These are phyloP conservation scores for Pythium aristosporum DNA, from an alignment of 352 stramenopile genomes.

Conservation along the genomic window DNA sequence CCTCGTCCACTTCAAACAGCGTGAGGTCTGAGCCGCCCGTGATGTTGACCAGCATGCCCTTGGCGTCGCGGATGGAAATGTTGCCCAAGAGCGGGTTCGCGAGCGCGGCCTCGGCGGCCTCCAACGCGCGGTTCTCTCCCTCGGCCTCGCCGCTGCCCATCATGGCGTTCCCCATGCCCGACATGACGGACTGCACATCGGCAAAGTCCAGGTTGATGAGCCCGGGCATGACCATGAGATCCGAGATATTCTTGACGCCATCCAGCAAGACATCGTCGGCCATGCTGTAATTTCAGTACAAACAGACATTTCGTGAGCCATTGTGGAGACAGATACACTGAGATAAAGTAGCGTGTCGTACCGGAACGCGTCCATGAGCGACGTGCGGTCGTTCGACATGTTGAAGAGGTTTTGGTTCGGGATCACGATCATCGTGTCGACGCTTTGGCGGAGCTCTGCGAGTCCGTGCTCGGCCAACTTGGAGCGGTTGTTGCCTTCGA, in stretches of 20 bases:
- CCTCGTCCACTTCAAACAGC: conserved; percentile 91
- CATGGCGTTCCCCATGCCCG: conserved; percentile 87
- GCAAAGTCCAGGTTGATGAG: conserved; percentile 89
- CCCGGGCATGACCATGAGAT: conserved; percentile 87
- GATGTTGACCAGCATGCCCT: conserved; percentile 96
- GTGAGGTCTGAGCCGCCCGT: conserved; percentile 92
- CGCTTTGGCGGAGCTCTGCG: conserved; percentile 74
- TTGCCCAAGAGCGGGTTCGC: conserved; percentile 87
- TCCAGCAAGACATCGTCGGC: conserved; percentile 84
- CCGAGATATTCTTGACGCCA: conserved; percentile 88
- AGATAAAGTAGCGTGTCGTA: conserved; percentile 16
- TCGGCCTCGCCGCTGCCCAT: conserved; percentile 91
- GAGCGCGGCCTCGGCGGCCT: conserved; percentile 82
- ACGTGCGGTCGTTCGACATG: conserved; percentile 86
- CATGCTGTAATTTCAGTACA: conserved; percentile 37
- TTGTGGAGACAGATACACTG: neutral
- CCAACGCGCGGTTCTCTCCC: conserved; percentile 86
- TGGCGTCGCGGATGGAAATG: conserved; percentile 89
- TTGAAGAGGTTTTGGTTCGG: conserved; percentile 90
- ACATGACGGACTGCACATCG: conserved; percentile 87
- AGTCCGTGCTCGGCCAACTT: conserved; percentile 82
- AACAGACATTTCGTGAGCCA: neutral
- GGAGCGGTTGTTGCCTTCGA: conserved; percentile 78
- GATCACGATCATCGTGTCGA: conserved; percentile 89
- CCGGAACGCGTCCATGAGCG: conserved; percentile 86